Conservation (phyloP, 2,329 filamentous ascomycete species). For the Trichoderma semiorbis region DNA sequence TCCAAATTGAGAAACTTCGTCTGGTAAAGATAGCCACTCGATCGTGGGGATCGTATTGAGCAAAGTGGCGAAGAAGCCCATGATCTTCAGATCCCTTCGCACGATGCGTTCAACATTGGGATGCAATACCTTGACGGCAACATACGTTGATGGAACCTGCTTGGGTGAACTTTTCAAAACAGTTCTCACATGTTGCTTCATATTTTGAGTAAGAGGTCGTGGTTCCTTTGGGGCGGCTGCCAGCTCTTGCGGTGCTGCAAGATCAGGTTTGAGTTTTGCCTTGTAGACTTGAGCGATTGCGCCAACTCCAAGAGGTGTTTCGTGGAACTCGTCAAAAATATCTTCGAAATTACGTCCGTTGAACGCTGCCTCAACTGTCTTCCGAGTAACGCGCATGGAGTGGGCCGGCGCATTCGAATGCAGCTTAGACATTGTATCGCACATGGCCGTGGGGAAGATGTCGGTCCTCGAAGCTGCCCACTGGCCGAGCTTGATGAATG, state of each 20-base stretch:
- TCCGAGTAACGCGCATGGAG: constrained; percentile 73
- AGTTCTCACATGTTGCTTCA: constrained; percentile 78
- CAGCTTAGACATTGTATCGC: constrained; percentile 86
- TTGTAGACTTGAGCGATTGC: constrained; percentile 98
- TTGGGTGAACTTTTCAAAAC: constrained; percentile 83
- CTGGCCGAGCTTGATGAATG: constrained; percentile 98
- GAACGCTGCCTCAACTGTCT: constrained; percentile 78
- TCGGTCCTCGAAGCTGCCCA: constrained; percentile 96
- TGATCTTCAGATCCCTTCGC: constrained; percentile 86
- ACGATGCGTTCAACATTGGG: constrained; percentile 87
- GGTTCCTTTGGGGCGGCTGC: constrained; percentile 41
- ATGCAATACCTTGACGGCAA: constrained; percentile 94
- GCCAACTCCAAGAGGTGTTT: constrained; percentile 84
- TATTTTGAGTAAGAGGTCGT: constrained; percentile 59
- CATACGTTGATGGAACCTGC: constrained; percentile 83
- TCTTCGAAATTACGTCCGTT: constrained; percentile 75
- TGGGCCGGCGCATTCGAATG: constrained; percentile 95
- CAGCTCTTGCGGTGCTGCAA: constrained; percentile 62
- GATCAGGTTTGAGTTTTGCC: constrained; percentile 78
- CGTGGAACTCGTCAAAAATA: constrained; percentile 94
- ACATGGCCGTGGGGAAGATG: constrained; percentile 93
- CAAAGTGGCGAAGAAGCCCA: constrained; percentile 81
- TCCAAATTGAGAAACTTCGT: constrained; percentile 90
- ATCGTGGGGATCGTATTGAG: constrained; percentile 90
- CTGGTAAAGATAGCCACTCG: constrained; percentile 93